Conservation (phyloP, 1,284 basidiomycete species). For the Polyporus tsugae region DNA sequence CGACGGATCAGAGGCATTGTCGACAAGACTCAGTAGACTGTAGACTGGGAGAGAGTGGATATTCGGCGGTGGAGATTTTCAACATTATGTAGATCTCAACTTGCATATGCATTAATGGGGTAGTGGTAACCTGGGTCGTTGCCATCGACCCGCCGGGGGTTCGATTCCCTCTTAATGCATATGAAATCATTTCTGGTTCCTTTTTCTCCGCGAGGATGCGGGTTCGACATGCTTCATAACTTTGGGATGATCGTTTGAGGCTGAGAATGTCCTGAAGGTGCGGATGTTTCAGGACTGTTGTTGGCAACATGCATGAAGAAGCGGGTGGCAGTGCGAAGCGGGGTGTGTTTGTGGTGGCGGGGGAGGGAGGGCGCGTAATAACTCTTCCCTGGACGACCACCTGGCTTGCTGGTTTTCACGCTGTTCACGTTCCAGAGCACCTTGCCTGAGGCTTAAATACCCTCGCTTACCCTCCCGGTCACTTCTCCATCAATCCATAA, state of each 20-base stretch:
- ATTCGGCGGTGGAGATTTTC: too few relatives aligned
- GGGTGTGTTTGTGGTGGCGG: neutral
- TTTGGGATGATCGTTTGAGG: too few relatives aligned
- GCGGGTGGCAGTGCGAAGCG: neutral
- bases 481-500: constrained; percentile 26
- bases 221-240: neutral
- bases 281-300: too few relatives aligned
- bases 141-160: constrained; percentile 74
- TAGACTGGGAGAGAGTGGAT: too few relatives aligned
- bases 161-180: constrained; percentile 82
- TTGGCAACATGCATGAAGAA: too few relatives aligned
- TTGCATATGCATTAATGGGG: constrained; percentile 38
- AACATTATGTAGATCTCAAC: too few relatives aligned
- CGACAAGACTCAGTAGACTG: too few relatives aligned
- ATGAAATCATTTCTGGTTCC: too few relatives aligned
- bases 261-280: too few relatives aligned
- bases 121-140: constrained; percentile 39
- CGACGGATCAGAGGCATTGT: too few relatives aligned
- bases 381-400: constrained; percentile 25
- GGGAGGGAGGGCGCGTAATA: constrained; percentile 1
- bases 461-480: constrained; percentile 16
- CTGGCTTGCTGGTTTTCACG: constrained; percentile 29
- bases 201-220: too few relatives aligned
- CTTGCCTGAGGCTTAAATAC: too few relatives aligned
- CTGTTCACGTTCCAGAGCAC: constrained; percentile 18